A percentile compares a stretch with the other conserved stretches of the same genome.
Evolutionary conservation across 169 alveolate species (phyloP).

Genomic region (Cryptosporidium sp.): DNA sequence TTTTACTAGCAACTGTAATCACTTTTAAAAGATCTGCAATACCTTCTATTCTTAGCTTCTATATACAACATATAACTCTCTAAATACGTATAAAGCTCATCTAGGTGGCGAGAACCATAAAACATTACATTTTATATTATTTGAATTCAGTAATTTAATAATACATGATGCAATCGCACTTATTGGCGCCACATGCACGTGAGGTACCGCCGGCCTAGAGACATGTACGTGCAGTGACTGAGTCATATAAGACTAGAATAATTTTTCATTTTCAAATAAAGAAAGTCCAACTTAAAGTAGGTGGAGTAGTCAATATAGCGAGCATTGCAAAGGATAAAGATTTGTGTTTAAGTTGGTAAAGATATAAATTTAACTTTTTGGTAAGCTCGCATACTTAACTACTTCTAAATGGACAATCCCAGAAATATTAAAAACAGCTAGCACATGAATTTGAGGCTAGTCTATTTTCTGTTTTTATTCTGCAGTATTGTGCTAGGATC

Average conservation of each 20-base stretch:
- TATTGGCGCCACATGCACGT: constrained; percentile 31
- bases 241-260: not conserved
- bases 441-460: constrained; percentile 36
- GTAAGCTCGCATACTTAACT: not conserved
- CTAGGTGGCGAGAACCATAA: not conserved
- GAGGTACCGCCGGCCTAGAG: constrained; percentile 11
- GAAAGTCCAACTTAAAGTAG: not conserved
- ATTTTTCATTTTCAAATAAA: not conserved
- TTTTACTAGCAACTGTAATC: not conserved
- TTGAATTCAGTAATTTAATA: not conserved
- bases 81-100: not conserved
- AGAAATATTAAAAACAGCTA: constrained; percentile 4
- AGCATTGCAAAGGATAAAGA: not conserved
- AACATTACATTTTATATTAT: too few species aligned
- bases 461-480: constrained; percentile 9
- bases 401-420: not conserved
- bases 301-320: not conserved
- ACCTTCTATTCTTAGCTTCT: too few species aligned
- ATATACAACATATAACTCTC: not conserved
- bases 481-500: constrained; percentile 7
- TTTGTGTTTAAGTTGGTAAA: not conserved
- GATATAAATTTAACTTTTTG: not conserved
- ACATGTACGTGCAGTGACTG: constrained; percentile 20
- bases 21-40: not conserved
- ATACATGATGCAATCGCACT: not conserved